A percentile compares a stretch with the other conserved stretches of the same genome.
phyloP scores from a whole-genome alignment of 2,329 filamentous ascomycete species.

The Epichloe glyceriae region DNA sequence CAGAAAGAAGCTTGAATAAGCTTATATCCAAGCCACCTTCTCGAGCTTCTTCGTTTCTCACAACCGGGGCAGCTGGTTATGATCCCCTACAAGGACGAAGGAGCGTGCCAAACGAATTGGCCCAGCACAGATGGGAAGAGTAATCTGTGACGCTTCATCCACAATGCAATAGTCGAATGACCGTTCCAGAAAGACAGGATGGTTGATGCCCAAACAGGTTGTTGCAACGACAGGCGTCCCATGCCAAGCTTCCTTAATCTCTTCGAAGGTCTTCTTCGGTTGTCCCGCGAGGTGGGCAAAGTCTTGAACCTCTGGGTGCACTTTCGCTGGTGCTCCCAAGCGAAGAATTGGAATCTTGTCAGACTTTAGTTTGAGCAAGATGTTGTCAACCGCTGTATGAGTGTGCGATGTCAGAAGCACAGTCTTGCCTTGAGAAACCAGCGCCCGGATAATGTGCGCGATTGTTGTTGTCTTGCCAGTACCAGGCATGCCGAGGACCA shows the following conservation, averaged over 20 bases:
- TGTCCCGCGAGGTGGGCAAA: constrained; percentile 71
- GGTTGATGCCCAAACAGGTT: constrained; percentile 84
- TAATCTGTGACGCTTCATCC: constrained; percentile 96
- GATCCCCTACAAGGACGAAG: constrained; percentile 92
- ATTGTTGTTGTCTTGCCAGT: constrained; percentile 98
- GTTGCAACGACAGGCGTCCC: constrained; percentile 83
- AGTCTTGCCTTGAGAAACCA: constrained; percentile 81
- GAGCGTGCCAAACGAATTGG: constrained; percentile 86
- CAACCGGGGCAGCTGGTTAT: constrained; percentile 92
- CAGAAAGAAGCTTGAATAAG: constrained; percentile 86
- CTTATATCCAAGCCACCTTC: constrained; percentile 82
- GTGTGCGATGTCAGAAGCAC: constrained; percentile 92
- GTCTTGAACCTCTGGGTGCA: constrained; percentile 75
- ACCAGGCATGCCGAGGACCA: constrained; percentile 97
- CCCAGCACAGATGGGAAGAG: constrained; percentile 82
- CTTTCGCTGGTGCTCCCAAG: constrained; percentile 72
- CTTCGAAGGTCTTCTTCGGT: constrained; percentile 64
- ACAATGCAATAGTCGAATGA: constrained; percentile 98
- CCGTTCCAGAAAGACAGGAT: constrained; percentile 75
- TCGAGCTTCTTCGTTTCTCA: constrained; percentile 80
- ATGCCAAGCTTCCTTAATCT: constrained; percentile 74
- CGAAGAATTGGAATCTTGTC: constrained; percentile 69
- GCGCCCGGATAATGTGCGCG: constrained; percentile 84
- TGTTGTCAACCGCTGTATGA: constrained; percentile 96
- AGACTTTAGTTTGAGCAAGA: constrained; percentile 76